These are phyloP conservation scores for Colletotrichum nymphaeae DNA, from an alignment of 2,329 filamentous ascomycete species.

Conservation along the genomic window DNA sequence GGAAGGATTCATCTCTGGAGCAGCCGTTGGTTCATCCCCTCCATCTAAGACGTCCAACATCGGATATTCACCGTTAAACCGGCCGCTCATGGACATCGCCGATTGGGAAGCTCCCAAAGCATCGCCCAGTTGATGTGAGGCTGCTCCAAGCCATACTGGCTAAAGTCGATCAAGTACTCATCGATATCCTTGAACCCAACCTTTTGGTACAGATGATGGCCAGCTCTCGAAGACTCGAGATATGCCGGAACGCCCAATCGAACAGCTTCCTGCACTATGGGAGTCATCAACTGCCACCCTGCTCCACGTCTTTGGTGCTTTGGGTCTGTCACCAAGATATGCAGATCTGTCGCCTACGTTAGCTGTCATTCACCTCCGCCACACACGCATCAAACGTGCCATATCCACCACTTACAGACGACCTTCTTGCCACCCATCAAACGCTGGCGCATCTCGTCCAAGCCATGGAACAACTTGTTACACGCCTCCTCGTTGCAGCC, in stretches of 20 bases:
- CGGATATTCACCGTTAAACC: not conserved
- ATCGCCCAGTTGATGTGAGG: constrained; percentile 34
- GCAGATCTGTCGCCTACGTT: constrained; percentile 44
- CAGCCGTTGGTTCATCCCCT: not conserved
- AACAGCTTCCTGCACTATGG: constrained; percentile 50
- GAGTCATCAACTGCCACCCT: constrained; percentile 47
- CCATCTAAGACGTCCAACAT: not conserved
- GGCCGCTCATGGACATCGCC: constrained; percentile 8
- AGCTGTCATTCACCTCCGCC: not conserved
- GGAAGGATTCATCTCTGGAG: not conserved
- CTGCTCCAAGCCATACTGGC: constrained; percentile 14
- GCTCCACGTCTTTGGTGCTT: constrained; percentile 50
- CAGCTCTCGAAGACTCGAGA: constrained; percentile 49
- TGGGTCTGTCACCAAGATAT: constrained; percentile 51
- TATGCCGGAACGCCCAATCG: constrained; percentile 48
- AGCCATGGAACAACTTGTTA: constrained; percentile 45
- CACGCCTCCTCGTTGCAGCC: constrained; percentile 48
- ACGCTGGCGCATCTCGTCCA: constrained; percentile 44
- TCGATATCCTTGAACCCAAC: constrained; percentile 48
- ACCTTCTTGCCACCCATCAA: constrained; percentile 46
- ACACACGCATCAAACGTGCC: not conserved
- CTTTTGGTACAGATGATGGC: constrained; percentile 47
- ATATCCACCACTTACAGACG: constrained; percentile 45
- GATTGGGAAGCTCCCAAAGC: constrained; percentile 33
- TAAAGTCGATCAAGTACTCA: constrained; percentile 9